A percentile compares a stretch with the other conserved stretches of the same genome.
Conservation (phyloP, 1,139 yeast species). For the Kodamaea fungicola region DNA sequence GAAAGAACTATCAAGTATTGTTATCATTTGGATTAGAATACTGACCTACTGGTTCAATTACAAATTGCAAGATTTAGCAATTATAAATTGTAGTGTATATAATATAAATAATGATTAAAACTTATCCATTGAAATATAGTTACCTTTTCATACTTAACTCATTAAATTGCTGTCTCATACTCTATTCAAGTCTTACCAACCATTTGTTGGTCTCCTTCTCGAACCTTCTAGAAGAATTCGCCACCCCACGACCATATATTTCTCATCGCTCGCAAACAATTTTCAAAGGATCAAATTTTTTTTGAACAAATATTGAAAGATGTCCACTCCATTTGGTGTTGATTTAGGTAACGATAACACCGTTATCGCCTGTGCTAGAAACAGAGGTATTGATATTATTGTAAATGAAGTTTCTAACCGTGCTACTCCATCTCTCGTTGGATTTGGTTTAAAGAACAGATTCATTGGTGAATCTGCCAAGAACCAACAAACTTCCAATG, state of each 20-base stretch:
- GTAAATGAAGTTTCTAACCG: conserved; percentile 99
- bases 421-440: conserved; percentile 91
- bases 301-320: conserved; percentile 9
- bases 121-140: too few relatives aligned
- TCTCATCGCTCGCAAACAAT: conserved; percentile 3
- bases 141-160: too few relatives aligned
- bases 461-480: conserved; percentile 93
- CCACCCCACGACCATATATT: conserved; percentile 8
- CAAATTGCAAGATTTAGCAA: too few relatives aligned
- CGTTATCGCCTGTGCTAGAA: conserved; percentile 95
- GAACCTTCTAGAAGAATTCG: conserved; percentile 10
- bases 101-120: too few relatives aligned
- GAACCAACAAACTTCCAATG: conserved; percentile 92
- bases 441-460: conserved; percentile 87
- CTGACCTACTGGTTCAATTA: too few relatives aligned
- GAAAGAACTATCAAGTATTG: too few relatives aligned
- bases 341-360: conserved; percentile 96
- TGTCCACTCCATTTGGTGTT: conserved; percentile 89
- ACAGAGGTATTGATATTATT: conserved; percentile 96
- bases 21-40: too few relatives aligned
- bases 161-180: too few relatives aligned
- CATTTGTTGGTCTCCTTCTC: conserved; percentile 1
- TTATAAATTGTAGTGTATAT: too few relatives aligned
- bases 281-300: conserved; percentile 5
- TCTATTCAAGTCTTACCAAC: too few relatives aligned